Evolutionary conservation across 2,329 filamentous ascomycete species (phyloP).

Genomic region (Aspergillus tamarii): DNA sequence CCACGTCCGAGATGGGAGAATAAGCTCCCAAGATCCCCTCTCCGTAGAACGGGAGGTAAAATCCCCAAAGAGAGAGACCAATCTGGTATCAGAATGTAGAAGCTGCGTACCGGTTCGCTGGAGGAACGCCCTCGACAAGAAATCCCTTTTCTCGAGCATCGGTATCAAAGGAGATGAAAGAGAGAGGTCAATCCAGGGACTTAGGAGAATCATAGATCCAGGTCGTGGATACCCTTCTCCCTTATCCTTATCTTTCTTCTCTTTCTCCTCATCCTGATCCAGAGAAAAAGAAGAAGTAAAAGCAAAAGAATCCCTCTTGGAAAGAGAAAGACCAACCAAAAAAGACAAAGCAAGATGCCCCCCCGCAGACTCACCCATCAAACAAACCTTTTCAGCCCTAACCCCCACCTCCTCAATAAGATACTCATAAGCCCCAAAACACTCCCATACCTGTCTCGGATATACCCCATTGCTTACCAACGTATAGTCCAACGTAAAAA

Average conservation of each 20-base stretch:
- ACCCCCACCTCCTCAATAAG: constrained; percentile 10
- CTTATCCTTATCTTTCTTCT: too few species aligned
- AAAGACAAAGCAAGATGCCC: constrained; percentile 17
- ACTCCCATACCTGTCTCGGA: constrained; percentile 72
- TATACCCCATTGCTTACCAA: constrained; percentile 73
- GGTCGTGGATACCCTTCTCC: not conserved
- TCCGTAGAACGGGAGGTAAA: not conserved
- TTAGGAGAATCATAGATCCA: constrained; percentile 14
- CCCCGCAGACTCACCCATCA: constrained; percentile 21
- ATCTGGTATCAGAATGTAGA: not conserved
- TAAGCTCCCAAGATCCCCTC: constrained; percentile 17
- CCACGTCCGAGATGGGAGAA: constrained; percentile 18
- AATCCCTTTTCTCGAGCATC: constrained; percentile 21
- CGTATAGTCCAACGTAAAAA: constrained; percentile 80
- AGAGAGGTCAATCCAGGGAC: constrained; percentile 21
- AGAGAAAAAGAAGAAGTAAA: not conserved
- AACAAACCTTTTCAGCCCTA: constrained; percentile 10
- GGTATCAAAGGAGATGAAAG: constrained; percentile 14
- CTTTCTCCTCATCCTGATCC: too few species aligned
- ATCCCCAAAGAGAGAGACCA: not conserved
- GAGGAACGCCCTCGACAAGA: not conserved
- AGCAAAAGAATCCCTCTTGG: not conserved
- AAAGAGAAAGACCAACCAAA: constrained; percentile 5
- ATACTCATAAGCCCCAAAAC: constrained; percentile 66
- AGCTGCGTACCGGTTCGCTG: not conserved